Conservation (phyloP, 345 rosid species). For the Gossypium australe region DNA sequence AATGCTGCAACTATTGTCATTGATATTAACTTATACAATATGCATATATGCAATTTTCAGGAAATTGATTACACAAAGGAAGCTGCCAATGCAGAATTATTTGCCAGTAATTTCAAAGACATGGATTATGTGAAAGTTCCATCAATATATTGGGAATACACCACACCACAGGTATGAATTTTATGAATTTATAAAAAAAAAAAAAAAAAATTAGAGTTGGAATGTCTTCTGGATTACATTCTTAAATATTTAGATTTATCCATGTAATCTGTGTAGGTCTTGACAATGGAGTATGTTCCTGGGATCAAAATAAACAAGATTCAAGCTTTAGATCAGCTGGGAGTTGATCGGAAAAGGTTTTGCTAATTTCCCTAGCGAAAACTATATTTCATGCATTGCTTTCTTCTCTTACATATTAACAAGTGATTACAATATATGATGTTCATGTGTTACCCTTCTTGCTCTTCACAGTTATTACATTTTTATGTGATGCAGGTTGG, state of each 20-base stretch:
- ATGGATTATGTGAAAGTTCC: conserved; percentile 92
- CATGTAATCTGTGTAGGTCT: conserved; percentile 42
- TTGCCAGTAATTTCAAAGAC: conserved; percentile 81
- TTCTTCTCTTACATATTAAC: not conserved
- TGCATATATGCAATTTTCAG: conserved; percentile 31
- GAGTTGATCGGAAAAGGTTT: conserved; percentile 41
- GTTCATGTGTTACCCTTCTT: not conserved
- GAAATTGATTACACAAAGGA: conserved; percentile 98
- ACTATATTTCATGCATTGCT: not conserved
- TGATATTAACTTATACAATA: conserved; percentile 9
- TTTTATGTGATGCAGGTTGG: conserved; percentile 49
- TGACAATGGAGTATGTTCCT: conserved; percentile 99
- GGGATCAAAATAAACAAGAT: conserved; percentile 95
- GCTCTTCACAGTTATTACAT: conserved; percentile 6
- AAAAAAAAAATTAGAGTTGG: not conserved
- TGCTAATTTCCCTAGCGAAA: not conserved
- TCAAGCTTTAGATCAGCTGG: conserved; percentile 82
- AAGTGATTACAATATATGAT: not conserved
- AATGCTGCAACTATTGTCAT: not conserved
- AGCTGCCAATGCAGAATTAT: conserved; percentile 87
- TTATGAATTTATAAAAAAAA: conserved; percentile 4
- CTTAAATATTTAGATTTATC: not conserved
- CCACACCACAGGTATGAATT: conserved; percentile 77
- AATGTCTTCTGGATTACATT: not conserved
- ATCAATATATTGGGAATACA: conserved; percentile 67